A percentile compares a stretch with the other conserved stretches of the same genome.
Conservation (phyloP, 192 early-diverging fungal species). For the Linnemannia zychae region DNA sequence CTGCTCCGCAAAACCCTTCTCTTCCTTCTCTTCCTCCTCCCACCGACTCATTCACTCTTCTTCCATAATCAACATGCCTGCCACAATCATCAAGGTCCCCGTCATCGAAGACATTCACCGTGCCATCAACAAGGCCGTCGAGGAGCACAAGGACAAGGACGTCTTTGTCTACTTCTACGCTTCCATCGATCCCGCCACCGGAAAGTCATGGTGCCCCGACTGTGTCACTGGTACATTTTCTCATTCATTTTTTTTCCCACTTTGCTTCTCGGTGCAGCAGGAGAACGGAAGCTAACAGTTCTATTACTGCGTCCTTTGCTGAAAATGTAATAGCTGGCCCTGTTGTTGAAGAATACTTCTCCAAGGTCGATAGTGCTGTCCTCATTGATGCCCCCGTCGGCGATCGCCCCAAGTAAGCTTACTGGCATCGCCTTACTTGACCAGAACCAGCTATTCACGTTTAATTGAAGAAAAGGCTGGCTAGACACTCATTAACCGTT, state of each 20-base stretch:
- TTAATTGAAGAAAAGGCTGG: background rate
- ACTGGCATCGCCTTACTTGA: background rate
- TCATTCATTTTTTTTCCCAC: background rate
- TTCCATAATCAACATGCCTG: constrained; percentile 31
- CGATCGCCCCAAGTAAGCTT: constrained; percentile 53
- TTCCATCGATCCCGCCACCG: constrained; percentile 42
- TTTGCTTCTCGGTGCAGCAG: background rate
- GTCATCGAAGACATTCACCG: constrained; percentile 27
- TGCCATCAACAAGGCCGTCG: constrained; percentile 28
- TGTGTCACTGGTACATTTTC: constrained; percentile 39
- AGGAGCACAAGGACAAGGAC: constrained; percentile 38
- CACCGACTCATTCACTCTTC: background rate
- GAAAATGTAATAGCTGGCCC: constrained; percentile 19
- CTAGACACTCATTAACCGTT: background rate
- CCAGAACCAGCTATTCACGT: background rate
- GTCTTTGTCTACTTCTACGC: constrained; percentile 49
- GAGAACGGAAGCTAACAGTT: background rate
- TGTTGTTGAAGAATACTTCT: constrained; percentile 31
- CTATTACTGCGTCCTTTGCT: background rate
- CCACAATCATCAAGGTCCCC: constrained; percentile 35
- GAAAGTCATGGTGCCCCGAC: constrained; percentile 65
- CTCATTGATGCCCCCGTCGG: constrained; percentile 36
- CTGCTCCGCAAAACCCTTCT: constrained; percentile 1
- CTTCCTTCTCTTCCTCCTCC: background rate
- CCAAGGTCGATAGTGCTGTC: constrained; percentile 40